Conservation (phyloP, 352 stramenopile genomes). For the Pythium chondricola region DNA sequence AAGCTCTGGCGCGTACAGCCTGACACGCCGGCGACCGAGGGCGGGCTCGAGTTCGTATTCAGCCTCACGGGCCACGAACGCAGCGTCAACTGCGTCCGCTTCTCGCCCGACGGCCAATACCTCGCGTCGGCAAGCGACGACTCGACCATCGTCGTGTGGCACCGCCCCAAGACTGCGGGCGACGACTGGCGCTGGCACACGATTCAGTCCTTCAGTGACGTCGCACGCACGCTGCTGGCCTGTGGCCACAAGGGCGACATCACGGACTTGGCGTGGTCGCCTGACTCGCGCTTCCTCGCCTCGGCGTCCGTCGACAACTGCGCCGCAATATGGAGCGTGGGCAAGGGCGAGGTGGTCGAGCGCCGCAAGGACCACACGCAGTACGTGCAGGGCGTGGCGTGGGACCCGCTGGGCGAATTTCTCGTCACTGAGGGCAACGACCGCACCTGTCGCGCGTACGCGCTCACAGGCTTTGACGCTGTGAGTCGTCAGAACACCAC, state of each 20-base stretch:
- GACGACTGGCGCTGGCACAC: constrained; percentile 71
- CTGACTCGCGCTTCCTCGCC: constrained; percentile 86
- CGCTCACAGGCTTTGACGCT: constrained; percentile 54
- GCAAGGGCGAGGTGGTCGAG: constrained; percentile 74
- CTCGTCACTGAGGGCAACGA: constrained; percentile 93
- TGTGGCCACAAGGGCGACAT: constrained; percentile 88
- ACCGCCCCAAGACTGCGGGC: constrained; percentile 58
- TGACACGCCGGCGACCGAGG: constrained; percentile 24
- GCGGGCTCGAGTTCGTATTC: constrained; percentile 76
- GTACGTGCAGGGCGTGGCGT: constrained; percentile 95
- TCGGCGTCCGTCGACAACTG: constrained; percentile 92
- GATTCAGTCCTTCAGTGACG: constrained; percentile 73
- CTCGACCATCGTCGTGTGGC: constrained; percentile 85
- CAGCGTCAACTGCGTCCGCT: constrained; percentile 90
- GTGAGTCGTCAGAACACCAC: constrained; percentile 27
- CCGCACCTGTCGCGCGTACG: constrained; percentile 92
- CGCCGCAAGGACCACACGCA: constrained; percentile 90
- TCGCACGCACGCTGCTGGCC: constrained; percentile 66
- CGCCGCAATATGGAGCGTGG: constrained; percentile 84
- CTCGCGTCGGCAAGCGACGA: constrained; percentile 87
- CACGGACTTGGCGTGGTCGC: constrained; percentile 90
- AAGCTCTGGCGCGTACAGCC: constrained; percentile 72
- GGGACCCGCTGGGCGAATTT: constrained; percentile 93
- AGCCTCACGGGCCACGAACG: constrained; percentile 84
- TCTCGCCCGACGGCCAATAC: constrained; percentile 81